These are phyloP conservation scores for Fusarium ramigenum DNA, from an alignment of 2,329 filamentous ascomycete genomes.

Conservation along the genomic window DNA sequence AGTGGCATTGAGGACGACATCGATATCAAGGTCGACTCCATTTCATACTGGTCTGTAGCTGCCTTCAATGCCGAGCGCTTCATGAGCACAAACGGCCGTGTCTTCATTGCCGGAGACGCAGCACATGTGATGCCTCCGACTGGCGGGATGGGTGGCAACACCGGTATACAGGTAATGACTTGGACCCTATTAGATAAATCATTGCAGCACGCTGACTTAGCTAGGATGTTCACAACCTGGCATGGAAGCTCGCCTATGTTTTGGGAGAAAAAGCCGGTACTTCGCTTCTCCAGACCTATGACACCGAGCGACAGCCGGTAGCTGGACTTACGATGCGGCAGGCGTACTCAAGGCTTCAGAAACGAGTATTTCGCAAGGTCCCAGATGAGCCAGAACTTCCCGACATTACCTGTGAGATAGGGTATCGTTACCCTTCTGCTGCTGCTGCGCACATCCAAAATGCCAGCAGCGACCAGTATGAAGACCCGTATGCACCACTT, in stretches of 20 bases:
- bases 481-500: background rate
- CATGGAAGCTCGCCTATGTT: background rate
- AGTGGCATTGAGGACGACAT: background rate
- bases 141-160: background rate
- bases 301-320: background rate
- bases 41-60: background rate
- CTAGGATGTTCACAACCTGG: background rate
- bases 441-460: background rate
- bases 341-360: background rate
- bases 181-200: too few relatives aligned
- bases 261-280: accelerated
- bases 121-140: background rate
- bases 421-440: background rate
- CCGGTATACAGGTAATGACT: background rate
- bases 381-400: background rate
- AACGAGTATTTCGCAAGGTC: background rate
- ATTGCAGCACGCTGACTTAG: background rate
- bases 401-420: background rate
- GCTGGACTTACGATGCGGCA: background rate
- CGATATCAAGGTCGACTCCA: background rate
- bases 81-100: background rate
- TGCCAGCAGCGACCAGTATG: background rate
- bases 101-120: background rate
- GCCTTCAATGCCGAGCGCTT: background rate
- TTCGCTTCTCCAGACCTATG: background rate